Evolutionary conservation across 495 filamentous ascomycete genomes (phyloP).

Genomic region (Letharia lupina): DNA sequence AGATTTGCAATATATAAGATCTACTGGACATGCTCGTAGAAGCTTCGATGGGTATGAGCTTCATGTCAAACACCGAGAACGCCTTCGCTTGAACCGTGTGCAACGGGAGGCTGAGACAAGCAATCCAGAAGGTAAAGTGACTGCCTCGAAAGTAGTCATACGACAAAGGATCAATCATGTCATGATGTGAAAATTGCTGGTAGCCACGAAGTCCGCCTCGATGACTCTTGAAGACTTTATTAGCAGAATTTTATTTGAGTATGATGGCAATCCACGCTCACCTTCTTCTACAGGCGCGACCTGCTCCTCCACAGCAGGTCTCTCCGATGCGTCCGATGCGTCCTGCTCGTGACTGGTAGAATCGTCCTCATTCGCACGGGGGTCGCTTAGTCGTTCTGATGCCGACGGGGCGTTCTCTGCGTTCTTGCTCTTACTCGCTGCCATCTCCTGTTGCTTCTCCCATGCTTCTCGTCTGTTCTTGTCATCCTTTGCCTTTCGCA

Average conservation of each 20-base stretch:
- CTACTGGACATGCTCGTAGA: neutral
- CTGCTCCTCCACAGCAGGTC: constrained; percentile 21
- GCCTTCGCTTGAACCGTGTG: constrained; percentile 19
- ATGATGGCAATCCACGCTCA: neutral
- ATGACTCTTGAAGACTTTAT: constrained; percentile 10
- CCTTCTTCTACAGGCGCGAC: constrained; percentile 14
- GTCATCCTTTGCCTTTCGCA: constrained; percentile 79
- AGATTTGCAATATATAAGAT: neutral
- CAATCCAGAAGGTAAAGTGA: neutral
- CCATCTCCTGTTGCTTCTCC: constrained; percentile 54
- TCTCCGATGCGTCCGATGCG: constrained; percentile 23
- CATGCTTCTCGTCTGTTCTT: constrained; percentile 76
- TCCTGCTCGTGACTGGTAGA: constrained; percentile 10
- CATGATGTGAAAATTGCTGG: constrained; percentile 29
- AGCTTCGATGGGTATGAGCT: constrained; percentile 1
- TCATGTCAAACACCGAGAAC: constrained; percentile 11
- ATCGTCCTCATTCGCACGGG: constrained; percentile 30
- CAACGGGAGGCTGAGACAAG: constrained; percentile 8
- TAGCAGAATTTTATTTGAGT: constrained; percentile 2
- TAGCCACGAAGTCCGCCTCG: constrained; percentile 29
- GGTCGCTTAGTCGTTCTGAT: constrained; percentile 15
- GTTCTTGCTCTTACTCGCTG: constrained; percentile 28
- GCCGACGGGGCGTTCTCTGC: constrained; percentile 21
- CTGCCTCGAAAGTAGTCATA: neutral
- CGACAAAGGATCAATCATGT: neutral